Conservation (phyloP, 2,329 filamentous ascomycete genomes). For the Mycosphaerella sp. region DNA sequence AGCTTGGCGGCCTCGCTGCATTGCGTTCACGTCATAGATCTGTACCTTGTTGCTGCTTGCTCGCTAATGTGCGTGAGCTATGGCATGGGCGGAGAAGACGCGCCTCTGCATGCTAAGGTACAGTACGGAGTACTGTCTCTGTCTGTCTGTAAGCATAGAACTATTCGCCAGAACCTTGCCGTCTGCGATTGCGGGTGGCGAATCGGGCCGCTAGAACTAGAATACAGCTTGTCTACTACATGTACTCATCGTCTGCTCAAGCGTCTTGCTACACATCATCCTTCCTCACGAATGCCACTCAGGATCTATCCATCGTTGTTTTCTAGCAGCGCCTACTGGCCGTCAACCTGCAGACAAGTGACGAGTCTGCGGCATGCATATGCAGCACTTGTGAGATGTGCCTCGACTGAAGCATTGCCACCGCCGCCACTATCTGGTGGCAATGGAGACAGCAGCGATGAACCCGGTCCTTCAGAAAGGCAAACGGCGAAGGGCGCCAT, state of each 20-base stretch:
- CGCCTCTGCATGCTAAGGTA: too few relatives aligned
- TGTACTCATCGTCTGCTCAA: not conserved
- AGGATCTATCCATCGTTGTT: conserved; percentile 18
- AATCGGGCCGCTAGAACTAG: not conserved
- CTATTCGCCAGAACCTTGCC: too few relatives aligned
- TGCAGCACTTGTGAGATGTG: conserved; percentile 12
- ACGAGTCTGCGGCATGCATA: not conserved
- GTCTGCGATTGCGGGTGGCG: not conserved
- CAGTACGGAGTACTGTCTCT: too few relatives aligned
- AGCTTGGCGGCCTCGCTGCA: too few relatives aligned
- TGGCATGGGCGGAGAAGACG: too few relatives aligned
- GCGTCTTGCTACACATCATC: not conserved
- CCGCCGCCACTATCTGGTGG: conserved; percentile 7
- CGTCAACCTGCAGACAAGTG: conserved; percentile 31
- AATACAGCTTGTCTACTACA: not conserved
- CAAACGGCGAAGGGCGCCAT: conserved; percentile 48
- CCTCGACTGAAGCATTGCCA: conserved; percentile 19
- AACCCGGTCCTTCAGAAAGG: not conserved
- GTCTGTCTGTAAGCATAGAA: too few relatives aligned
- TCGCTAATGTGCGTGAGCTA: too few relatives aligned
- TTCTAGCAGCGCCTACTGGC: conserved; percentile 37
- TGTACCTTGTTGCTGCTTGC: too few relatives aligned
- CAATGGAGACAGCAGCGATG: conserved; percentile 12
- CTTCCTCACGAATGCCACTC: conserved; percentile 1
- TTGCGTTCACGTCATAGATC: too few relatives aligned